These are phyloP conservation scores for Narthecium ossifragum DNA, from an alignment of 106 monocot species.

Conservation along the genomic window DNA sequence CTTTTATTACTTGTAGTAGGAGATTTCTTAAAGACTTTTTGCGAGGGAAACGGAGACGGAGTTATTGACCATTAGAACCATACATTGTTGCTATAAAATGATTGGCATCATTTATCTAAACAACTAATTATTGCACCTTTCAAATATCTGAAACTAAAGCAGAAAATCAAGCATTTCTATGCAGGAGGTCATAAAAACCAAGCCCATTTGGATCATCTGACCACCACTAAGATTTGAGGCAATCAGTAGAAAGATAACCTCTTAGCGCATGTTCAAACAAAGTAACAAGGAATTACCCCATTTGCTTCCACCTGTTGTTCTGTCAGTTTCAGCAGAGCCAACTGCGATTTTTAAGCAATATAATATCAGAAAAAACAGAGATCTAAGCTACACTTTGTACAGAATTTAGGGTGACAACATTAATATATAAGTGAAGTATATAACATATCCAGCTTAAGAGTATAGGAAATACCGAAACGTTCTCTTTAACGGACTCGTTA, in stretches of 20 bases:
- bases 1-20: not conserved
- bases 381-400: not conserved
- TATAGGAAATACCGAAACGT: conserved; percentile 34
- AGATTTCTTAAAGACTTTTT: no score
- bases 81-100: no score
- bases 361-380: not conserved
- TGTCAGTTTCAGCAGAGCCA: conserved; percentile 26
- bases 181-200: not conserved
- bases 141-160: not conserved
- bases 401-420: not conserved
- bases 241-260: not conserved
- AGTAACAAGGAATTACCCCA: conserved; percentile 14
- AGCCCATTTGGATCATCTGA: not conserved
- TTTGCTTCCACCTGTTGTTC: conserved; percentile 18
- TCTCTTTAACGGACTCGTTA: conserved; percentile 31
- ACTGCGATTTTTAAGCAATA: conserved; percentile 19
- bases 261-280: not conserved
- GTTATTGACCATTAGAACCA: no score
- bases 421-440: not conserved
- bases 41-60: no score
- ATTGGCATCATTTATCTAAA: not conserved
- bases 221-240: not conserved
- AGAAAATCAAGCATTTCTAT: not conserved
- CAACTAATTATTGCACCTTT: not conserved
- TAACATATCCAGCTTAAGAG: not conserved